Evolutionary conservation across 805 yeast genomes (phyloP).

Genomic region (Monosporozyma solicola): DNA sequence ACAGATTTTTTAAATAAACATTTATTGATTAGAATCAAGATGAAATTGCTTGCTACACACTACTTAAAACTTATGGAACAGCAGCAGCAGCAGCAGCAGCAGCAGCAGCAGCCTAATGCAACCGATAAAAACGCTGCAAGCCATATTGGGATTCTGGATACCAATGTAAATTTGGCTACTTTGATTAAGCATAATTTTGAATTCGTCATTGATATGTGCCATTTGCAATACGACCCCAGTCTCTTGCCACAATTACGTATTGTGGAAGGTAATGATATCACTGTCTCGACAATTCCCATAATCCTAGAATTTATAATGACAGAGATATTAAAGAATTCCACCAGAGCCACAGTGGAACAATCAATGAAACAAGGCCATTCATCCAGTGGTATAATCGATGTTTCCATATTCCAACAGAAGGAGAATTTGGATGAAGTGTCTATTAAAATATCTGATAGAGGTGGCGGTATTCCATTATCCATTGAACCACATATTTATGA

Average conservation of each 20-base stretch:
- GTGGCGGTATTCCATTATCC: constrained; percentile 75
- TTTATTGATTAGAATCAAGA: constrained; percentile 73
- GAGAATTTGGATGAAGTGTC: constrained; percentile 40
- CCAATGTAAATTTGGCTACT: constrained; percentile 52
- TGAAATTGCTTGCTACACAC: constrained; percentile 81
- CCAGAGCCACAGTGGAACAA: constrained; percentile 80
- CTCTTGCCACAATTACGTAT: constrained; percentile 37
- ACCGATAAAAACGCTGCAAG: constrained; percentile 5
- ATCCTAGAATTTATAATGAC: constrained; percentile 83
- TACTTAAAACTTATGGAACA: constrained; percentile 54
- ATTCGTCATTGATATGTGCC: constrained; percentile 74
- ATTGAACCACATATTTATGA: constrained; percentile 64
- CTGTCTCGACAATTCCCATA: constrained; percentile 75
- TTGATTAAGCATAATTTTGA: constrained; percentile 57
- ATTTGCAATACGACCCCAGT: constrained; percentile 71
- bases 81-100: background rate
- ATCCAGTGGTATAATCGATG: constrained; percentile 10
- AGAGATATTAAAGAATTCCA: constrained; percentile 80
- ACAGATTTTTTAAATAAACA: constrained; percentile 60
- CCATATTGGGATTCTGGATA: constrained; percentile 55
- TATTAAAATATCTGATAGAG: constrained; percentile 73
- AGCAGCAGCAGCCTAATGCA: background rate
- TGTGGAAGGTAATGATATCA: constrained; percentile 48
- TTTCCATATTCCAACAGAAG: constrained; percentile 17
- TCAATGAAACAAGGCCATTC: constrained; percentile 17